These are phyloP conservation scores for Colletotrichum cereale DNA, from an alignment of 2,329 filamentous ascomycete species.

Conservation along the genomic window DNA sequence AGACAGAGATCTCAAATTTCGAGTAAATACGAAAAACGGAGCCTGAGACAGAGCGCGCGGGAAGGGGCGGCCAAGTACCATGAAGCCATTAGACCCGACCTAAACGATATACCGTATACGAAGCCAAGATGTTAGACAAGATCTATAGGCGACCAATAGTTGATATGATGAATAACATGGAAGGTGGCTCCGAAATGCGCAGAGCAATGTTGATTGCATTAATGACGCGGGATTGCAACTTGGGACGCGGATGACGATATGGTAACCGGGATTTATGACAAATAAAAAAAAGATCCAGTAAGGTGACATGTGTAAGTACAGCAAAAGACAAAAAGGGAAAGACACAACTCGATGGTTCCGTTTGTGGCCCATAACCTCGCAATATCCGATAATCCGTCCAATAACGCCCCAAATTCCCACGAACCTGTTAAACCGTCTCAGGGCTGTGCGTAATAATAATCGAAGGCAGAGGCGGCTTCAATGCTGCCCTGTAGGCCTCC, in stretches of 20 bases:
- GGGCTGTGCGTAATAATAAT: slow-evolving; percentile 39
- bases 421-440: slow-evolving; percentile 3
- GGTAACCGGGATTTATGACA: not conserved
- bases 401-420: not conserved
- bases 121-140: not conserved
- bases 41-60: slow-evolving; percentile 10
- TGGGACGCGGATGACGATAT: not conserved
- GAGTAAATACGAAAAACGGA: slow-evolving; percentile 12
- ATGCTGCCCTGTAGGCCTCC: not conserved
- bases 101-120: not conserved
- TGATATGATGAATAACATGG: not conserved
- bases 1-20: not conserved
- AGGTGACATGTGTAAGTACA: slow-evolving; percentile 1
- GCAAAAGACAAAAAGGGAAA: slow-evolving; percentile 1
- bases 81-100: not conserved
- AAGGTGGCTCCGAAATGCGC: too few relatives aligned
- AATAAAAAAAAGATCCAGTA: not conserved
- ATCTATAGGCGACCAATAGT: not conserved
- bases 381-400: not conserved
- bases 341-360: not conserved
- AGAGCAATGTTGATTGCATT: not conserved
- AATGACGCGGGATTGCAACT: not conserved
- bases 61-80: not conserved
- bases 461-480: slow-evolving; percentile 36
- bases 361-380: slow-evolving; percentile 1